Evolutionary conservation across 192 early-diverging fungal genomes (phyloP), one percentile per base, ranked within the genome.

Genomic region (Backusella circina): DNA sequence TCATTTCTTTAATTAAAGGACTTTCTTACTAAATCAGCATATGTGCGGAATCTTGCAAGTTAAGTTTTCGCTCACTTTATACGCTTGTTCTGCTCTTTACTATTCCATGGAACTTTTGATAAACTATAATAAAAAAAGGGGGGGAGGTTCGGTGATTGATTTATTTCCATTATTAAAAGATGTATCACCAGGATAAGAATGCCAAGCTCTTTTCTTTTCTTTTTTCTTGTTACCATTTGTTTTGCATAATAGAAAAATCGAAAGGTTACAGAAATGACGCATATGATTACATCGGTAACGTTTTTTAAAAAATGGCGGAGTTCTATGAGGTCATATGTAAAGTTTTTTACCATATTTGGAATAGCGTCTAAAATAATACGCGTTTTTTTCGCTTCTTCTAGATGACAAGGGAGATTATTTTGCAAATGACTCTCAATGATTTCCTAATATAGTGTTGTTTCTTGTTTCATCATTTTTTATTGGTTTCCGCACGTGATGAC

Each of bases 331-430:
- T 61, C 54, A 61, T 61, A 28, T 7, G 54, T 61, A 61, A 61
- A 61, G 54, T 61, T 61, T 61, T 61, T 61, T 61, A 61, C 54
- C 54, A 61, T 61, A 61, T 28, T 61, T 61, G 54, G 21, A 61
- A 28, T 61, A 61, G 54, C 54, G 2, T 61, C 8, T 28, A 61
- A 61, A 61, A 30, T 61, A 61, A 61, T 61, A 61, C 54, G 54
- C 54, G 54, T 61, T 54, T 54, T 54, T 54, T 54, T 50, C 16
- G 13, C 16, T 50, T 50, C 13, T n/a, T 50, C 4, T n/a, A 2
- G 47, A 26, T 54, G 51, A 54, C 7, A 54, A 23, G 51, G 21
- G 51, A 23, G 51, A 26, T 54, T 26, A 38, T 38, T 41, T 23
- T 54, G 51, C 10, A n/a, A 23, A 54, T 54, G 21, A 23, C 51